These are phyloP conservation scores for Thinopyrum obtusiflorum DNA, from an alignment of 202 grass and related monocot species.

Conservation along the genomic window DNA sequence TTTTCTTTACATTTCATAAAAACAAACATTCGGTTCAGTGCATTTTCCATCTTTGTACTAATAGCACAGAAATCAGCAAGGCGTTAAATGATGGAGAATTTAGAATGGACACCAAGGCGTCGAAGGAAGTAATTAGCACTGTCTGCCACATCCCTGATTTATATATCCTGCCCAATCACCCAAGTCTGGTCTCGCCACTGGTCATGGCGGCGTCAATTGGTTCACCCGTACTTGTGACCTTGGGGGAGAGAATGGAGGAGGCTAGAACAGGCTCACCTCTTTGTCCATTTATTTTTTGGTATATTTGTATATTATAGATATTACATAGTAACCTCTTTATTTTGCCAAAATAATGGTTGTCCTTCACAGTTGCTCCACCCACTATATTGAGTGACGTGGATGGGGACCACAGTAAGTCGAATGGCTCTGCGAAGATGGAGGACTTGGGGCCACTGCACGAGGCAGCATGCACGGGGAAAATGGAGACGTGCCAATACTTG, in stretches of 20 bases:
- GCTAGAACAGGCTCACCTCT: neutral
- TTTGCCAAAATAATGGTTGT: neutral
- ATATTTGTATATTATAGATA: neutral
- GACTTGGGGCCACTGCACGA: neutral
- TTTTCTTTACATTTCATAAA: too few relatives aligned
- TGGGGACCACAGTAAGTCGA: neutral
- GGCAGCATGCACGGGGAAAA: constrained; percentile 26
- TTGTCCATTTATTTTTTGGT: neutral
- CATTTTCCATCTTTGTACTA: neutral
- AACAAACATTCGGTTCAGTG: neutral
- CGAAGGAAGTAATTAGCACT: neutral
- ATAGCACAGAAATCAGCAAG: neutral
- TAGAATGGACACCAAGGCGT: neutral
- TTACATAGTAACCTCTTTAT: neutral
- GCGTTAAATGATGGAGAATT: neutral
- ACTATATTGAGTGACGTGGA: neutral
- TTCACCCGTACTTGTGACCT: neutral
- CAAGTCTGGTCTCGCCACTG: neutral
- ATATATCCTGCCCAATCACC: neutral
- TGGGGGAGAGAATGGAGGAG: neutral
- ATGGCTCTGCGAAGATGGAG: neutral
- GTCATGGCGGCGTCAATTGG: neutral
- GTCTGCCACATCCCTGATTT: neutral
- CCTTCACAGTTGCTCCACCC: constrained; percentile 12
- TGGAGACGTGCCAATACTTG: constrained; percentile 37